Conservation (phyloP, 495 filamentous ascomycete species). For the Penicillium maclennaniae region DNA sequence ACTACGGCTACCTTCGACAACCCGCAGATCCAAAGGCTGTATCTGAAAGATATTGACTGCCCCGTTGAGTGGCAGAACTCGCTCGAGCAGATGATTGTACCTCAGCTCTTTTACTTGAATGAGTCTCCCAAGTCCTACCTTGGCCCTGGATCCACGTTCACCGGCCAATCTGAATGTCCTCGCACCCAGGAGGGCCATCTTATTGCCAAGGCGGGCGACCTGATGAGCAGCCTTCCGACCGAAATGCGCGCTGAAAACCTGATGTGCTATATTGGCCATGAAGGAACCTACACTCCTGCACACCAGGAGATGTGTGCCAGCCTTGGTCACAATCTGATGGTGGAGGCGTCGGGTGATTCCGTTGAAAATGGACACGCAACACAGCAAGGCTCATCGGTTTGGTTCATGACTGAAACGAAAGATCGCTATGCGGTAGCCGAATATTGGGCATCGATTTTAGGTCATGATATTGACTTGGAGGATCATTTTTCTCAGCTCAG, state of each 20-base stretch:
- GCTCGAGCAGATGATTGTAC: constrained; percentile 71
- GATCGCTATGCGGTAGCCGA: constrained; percentile 84
- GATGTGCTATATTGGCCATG: constrained; percentile 98
- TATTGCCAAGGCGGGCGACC: constrained; percentile 69
- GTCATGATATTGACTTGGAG: constrained; percentile 94
- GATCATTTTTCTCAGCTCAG: constrained; percentile 92
- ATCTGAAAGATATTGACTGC: constrained; percentile 94
- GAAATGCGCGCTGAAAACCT: constrained; percentile 89
- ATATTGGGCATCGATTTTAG: constrained; percentile 85
- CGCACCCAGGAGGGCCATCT: constrained; percentile 3
- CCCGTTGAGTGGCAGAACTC: constrained; percentile 77
- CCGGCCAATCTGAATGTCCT: neutral
- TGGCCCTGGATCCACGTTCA: constrained; percentile 25
- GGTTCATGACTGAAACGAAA: constrained; percentile 96
- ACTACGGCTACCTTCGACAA: constrained; percentile 63
- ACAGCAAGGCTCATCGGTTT: constrained; percentile 82
- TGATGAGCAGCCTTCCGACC: constrained; percentile 88
- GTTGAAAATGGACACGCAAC: constrained; percentile 61
- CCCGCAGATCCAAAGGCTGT: constrained; percentile 73
- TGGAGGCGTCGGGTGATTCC: constrained; percentile 66
- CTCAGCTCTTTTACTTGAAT: constrained; percentile 80
- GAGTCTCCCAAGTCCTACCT: constrained; percentile 60
- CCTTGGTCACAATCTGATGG: constrained; percentile 96
- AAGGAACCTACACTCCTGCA: constrained; percentile 93
- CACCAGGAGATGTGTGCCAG: constrained; percentile 98